Base-by-base conservation (phyloP, 2,329 filamentous ascomycete genomes). In the Beauveria australis region DNA sequence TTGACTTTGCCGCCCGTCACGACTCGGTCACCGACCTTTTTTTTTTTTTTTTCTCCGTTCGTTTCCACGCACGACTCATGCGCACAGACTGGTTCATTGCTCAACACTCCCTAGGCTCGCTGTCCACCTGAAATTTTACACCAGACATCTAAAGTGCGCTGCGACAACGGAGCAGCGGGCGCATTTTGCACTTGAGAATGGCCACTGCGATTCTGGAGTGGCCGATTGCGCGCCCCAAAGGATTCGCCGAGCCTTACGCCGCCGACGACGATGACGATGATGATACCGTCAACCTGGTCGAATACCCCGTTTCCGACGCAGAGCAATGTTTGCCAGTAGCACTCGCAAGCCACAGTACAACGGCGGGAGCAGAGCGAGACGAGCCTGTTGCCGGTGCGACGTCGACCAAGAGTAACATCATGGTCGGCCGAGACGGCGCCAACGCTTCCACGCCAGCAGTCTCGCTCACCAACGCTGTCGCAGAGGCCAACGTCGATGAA, bases 211-310 rank as follows among this genome's bases (percentile, higher is more conserved):
- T 26, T 9, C n/a, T 57, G 33, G 54, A 57, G 44, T 57, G 54
- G 54, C 44, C 54, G 16, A 30, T 22, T 28, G 46, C 33, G 46
- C 56, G 24, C 33, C 47, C 47, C 24, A 10, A n/a, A 30, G 30
- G 26, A 14, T 49, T 41, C 46, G 48, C 56, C 47, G 47, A 52
- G 22, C 18, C 47, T 28, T 59, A 44, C 37, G 57, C 26, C 24
- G 24, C 19, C 40, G 41, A 59, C 26, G 57, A 46, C 16, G 40
- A 59, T 19, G 41, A 51, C 8, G 52, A 55, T 22, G 59, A 55
- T 12, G 52, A 61, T 52, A 37, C 18, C 22, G 59, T 61, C 52
- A 19, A 52, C n/a, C 46, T 61, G 52, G 46, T 61, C 12, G 33
- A 48, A 43, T 61, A 49, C 37, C 59, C 59, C 37, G 44, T 26